These are phyloP conservation scores for Lipomyces spencermartinsiae DNA, from an alignment of 805 yeast species.

Conservation along the genomic window DNA sequence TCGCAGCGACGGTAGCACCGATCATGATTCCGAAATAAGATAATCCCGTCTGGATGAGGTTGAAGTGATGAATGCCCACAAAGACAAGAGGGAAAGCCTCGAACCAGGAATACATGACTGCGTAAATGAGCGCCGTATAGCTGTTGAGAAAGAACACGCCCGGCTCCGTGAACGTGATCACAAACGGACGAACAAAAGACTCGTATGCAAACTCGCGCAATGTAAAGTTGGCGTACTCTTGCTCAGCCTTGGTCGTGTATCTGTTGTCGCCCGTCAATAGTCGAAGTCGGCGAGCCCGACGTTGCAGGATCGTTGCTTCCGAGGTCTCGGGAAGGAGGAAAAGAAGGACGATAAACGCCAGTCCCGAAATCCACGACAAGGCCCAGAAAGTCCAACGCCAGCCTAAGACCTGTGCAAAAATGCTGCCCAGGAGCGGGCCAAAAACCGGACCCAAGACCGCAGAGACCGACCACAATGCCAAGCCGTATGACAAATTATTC, in stretches of 20 bases:
- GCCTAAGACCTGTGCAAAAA: slow-evolving; percentile 51
- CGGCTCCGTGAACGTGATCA: slow-evolving; percentile 59
- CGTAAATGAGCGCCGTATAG: slow-evolving; percentile 60
- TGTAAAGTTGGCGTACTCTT: slow-evolving; percentile 1
- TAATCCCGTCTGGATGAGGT: slow-evolving; percentile 55
- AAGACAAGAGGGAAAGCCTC: slow-evolving; percentile 69
- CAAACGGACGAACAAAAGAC: slow-evolving; percentile 50
- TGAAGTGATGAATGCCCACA: slow-evolving; percentile 53
- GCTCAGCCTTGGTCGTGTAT: slow-evolving; percentile 49
- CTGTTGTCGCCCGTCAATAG: slow-evolving; percentile 55
- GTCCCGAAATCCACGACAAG: slow-evolving; percentile 49
- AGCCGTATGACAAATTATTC: slow-evolving; percentile 54
- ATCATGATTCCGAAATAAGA: slow-evolving; percentile 56
- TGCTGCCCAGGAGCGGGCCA: slow-evolving; percentile 64
- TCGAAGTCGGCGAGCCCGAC: slow-evolving; percentile 58
- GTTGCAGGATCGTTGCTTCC: slow-evolving; percentile 52
- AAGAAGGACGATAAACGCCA: slow-evolving; percentile 47
- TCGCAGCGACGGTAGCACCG: slow-evolving; percentile 50
- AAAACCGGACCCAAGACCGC: slow-evolving; percentile 61
- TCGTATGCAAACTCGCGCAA: slow-evolving; percentile 36
- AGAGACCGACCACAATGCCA: slow-evolving; percentile 60
- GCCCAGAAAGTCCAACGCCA: slow-evolving; percentile 54
- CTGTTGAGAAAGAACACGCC: slow-evolving; percentile 58
- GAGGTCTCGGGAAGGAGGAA: slow-evolving; percentile 61
- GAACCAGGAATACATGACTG: slow-evolving; percentile 61